Percentiles rank a stretch among this genome's conserved stretches.
Conservation (phyloP, 2,329 filamentous ascomycete genomes). For the Cryphonectria japonica region DNA sequence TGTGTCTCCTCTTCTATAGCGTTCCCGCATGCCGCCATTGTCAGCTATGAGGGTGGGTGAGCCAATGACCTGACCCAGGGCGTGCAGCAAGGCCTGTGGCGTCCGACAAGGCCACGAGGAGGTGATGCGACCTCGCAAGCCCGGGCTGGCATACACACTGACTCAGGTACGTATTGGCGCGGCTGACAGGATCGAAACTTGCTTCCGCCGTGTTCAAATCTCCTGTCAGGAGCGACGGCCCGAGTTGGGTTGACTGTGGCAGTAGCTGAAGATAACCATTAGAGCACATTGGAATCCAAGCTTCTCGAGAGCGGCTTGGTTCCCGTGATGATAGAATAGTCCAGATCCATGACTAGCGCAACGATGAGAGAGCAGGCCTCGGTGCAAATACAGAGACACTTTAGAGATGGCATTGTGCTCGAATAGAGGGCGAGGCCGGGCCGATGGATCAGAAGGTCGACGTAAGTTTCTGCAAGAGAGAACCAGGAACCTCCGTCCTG, state of each 20-base stretch:
- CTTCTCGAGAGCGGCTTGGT: background rate
- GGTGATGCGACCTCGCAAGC: conserved; percentile 3
- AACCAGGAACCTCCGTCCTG: conserved; percentile 6
- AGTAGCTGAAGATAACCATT: conserved; percentile 12
- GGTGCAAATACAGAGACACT: conserved; percentile 12
- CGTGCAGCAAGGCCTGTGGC: background rate
- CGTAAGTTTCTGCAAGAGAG: conserved; percentile 2
- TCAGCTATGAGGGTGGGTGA: too few relatives aligned
- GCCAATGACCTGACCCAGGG: conserved; percentile 2
- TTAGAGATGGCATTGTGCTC: background rate
- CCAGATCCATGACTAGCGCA: background rate
- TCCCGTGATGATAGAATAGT: background rate
- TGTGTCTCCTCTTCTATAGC: too few relatives aligned
- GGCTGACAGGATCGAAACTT: background rate
- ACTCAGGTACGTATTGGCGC: background rate
- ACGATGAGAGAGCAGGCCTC: conserved; percentile 1
- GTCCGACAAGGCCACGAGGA: conserved; percentile 8
- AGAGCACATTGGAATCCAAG: conserved; percentile 13
- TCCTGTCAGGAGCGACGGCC: too few relatives aligned
- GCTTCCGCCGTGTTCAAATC: too few relatives aligned
- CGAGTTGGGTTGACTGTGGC: background rate
- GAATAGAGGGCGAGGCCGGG: conserved; percentile 12
- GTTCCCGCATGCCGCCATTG: too few relatives aligned
- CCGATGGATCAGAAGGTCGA: conserved; percentile 13
- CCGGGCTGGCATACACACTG: background rate